A percentile compares a stretch with the other conserved stretches of the same genome.
phyloP scores from a whole-genome alignment of 768 basidiomycete species.

The Boletus vermiculosoides region DNA sequence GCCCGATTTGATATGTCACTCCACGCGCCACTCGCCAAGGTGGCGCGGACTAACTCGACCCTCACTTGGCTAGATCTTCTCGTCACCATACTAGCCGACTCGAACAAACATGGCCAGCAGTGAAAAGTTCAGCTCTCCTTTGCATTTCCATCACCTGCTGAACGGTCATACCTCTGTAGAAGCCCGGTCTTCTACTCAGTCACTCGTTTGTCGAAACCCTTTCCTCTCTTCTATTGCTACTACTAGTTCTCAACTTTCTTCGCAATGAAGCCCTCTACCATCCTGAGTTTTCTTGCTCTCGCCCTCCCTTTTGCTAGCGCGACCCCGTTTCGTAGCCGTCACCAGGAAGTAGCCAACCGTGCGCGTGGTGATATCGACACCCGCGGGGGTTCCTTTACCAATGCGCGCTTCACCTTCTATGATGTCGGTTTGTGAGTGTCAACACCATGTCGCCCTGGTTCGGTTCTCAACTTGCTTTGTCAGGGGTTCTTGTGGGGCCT shows the following conservation, averaged over 20 bases:
- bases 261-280: constrained; percentile 28
- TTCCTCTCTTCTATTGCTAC: background rate
- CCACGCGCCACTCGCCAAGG: background rate
- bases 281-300: constrained; percentile 37
- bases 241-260: background rate
- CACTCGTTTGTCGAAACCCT: constrained; percentile 20
- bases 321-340: constrained; percentile 32
- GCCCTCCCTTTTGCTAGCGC: constrained; percentile 35
- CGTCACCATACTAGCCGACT: constrained; percentile 23
- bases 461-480: background rate
- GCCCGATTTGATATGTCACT: background rate
- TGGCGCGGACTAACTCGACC: background rate
- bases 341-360: constrained; percentile 49
- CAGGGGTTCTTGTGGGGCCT: constrained; percentile 56
- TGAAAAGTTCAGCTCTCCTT: background rate
- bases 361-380: constrained; percentile 36
- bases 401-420: constrained; percentile 52
- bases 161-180: constrained; percentile 1
- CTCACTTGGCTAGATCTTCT: background rate
- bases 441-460: background rate
- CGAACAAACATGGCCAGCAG: constrained; percentile 14
- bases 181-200: constrained; percentile 15
- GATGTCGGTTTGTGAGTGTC: constrained; percentile 47
- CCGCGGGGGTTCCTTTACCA: constrained; percentile 35
- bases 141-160: constrained; percentile 3